These are phyloP conservation scores for Melaleuca quinquenervia DNA, from an alignment of 345 rosid genomes.

Conservation along the genomic window DNA sequence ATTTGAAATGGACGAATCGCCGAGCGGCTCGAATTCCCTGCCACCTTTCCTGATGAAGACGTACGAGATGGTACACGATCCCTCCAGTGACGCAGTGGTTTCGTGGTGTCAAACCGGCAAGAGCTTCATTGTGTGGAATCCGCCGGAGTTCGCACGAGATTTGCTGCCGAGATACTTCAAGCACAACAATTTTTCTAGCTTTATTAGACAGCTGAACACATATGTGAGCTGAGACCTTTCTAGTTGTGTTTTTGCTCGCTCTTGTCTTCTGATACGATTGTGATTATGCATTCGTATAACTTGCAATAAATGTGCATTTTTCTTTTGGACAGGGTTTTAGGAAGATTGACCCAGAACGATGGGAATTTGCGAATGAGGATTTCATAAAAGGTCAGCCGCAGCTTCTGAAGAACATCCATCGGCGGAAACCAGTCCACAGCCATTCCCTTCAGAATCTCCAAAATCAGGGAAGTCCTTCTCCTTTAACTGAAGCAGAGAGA, in stretches of 20 bases:
- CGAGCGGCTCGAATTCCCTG: constrained; percentile 51
- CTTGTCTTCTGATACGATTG: neutral
- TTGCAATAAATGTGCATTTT: constrained; percentile 2
- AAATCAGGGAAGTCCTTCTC: constrained; percentile 31
- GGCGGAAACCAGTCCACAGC: constrained; percentile 91
- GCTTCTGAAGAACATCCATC: constrained; percentile 77
- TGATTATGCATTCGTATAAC: neutral
- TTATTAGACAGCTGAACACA: constrained; percentile 90
- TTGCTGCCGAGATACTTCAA: constrained; percentile 86
- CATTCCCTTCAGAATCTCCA: constrained; percentile 59
- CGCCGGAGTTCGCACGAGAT: constrained; percentile 54
- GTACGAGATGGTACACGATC: constrained; percentile 89
- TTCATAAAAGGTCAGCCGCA: constrained; percentile 64
- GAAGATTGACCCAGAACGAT: constrained; percentile 73
- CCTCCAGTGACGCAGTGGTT: constrained; percentile 54
- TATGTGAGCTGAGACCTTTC: constrained; percentile 2
- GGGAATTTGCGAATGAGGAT: constrained; percentile 93
- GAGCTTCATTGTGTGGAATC: constrained; percentile 80
- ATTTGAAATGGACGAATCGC: constrained; percentile 59
- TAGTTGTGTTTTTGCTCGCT: neutral
- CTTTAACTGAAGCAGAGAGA: constrained; percentile 57
- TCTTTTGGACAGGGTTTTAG: constrained; percentile 58
- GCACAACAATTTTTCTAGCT: constrained; percentile 91
- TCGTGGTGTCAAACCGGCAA: constrained; percentile 63
- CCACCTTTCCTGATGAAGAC: constrained; percentile 87